Evolutionary conservation across 2,329 filamentous ascomycete species (phyloP), one percentile per base, ranked within the genome.

Genomic region (Botrytis deweyae): DNA sequence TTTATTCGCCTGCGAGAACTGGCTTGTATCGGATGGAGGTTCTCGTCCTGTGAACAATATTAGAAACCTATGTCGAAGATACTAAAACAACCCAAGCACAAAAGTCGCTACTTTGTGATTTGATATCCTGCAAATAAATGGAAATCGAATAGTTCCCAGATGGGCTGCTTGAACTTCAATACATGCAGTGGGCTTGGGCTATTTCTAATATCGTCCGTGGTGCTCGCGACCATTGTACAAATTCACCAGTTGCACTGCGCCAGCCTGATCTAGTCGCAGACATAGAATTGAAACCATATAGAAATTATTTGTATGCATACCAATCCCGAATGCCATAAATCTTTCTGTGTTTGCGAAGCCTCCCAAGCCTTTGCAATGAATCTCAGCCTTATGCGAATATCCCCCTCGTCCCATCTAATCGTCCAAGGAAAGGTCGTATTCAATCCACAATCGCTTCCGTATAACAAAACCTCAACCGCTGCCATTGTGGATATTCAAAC

Each of bases 351-450:
- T 74, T 79, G 76, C 71, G 74, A 78, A 76, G 78, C 78, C 63
- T 80, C 73, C 81, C 79, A 83, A 77, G 79, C 79, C 77, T 78
- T 78, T 74, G 80, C 79, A 75, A 81, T 81, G 73, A 79, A 74
- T 76, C 76, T 78, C 78, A 81, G 79, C 80, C 79, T 80, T 80
- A 81, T 82, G 79, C 80, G 74, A 70, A 79, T 80, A 75, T 78
- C 78, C 72, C 80, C 78, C 72, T 85, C 83, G 85, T 80, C 82
- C 84, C 80, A 84, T 79, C 81, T 83, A 84, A 80, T 84, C 82
- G 78, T 84, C 82, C 77, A 81, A 79, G 75, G 82, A 82, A 74
- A 83, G 82, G 78, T 84, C 80, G 79, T 82, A 82, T 75, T 82
- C 82, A 75, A 82, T 81, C 74, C 81, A 83, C 78, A 84, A 82